Conservation (phyloP, 257 asterid species). For the Voacanga thouarsii region DNA sequence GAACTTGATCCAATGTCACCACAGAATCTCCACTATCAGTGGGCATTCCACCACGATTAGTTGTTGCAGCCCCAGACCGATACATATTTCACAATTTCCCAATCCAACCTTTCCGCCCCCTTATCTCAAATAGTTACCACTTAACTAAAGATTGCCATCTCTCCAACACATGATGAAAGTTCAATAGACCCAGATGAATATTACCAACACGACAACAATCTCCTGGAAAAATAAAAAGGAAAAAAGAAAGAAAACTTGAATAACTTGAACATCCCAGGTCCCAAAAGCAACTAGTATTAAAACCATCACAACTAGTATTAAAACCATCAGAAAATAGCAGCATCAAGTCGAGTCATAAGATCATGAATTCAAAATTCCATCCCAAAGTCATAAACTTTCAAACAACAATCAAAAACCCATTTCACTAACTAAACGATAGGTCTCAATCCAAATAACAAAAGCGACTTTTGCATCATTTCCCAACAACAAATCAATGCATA, state of each 20-base stretch:
- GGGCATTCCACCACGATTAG: slow-evolving; percentile 68
- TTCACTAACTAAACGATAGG: background rate
- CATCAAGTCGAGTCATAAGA: background rate
- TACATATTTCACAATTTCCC: slow-evolving; percentile 42
- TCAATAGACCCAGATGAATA: slow-evolving; percentile 1
- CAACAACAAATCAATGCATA: background rate
- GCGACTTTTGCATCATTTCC: background rate
- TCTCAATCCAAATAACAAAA: background rate
- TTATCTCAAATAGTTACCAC: slow-evolving; percentile 15
- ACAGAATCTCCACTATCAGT: slow-evolving; percentile 70
- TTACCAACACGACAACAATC: background rate
- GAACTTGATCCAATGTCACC: slow-evolving; percentile 79
- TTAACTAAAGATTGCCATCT: background rate
- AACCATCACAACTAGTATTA: background rate
- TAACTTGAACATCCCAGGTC: slow-evolving; percentile 1
- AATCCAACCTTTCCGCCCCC: slow-evolving; percentile 27
- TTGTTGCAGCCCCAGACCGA: slow-evolving; percentile 50
- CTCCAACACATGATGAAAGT: background rate
- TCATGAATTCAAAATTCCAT: background rate
- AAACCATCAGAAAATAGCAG: background rate
- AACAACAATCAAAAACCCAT: background rate
- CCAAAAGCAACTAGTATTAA: background rate
- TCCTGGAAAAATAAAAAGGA: slow-evolving; percentile 6
- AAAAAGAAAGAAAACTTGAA: background rate
- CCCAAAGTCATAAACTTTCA: background rate